Percentiles rank a stretch among this genome's conserved stretches.
These are phyloP conservation scores for Penicillium thymicola DNA, from an alignment of 2,329 filamentous ascomycete species.

Conservation along the genomic window DNA sequence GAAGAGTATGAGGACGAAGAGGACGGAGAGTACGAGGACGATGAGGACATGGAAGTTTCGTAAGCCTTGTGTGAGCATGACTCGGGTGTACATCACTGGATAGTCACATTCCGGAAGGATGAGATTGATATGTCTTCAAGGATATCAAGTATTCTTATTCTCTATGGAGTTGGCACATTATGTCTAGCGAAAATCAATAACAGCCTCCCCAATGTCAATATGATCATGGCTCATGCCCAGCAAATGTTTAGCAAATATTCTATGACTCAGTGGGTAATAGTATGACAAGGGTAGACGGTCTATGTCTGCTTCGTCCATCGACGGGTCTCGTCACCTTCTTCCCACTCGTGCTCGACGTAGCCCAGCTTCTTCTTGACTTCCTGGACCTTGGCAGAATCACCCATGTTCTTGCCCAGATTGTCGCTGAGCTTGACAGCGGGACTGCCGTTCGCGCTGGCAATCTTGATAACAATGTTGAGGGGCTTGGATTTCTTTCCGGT, in stretches of 20 bases:
- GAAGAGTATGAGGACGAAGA: not conserved
- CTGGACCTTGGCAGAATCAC: slow-evolving; percentile 72
- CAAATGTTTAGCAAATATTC: not conserved
- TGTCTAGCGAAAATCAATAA: not conserved
- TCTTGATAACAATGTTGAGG: slow-evolving; percentile 96
- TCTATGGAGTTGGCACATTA: slow-evolving; percentile 1
- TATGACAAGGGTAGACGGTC: too few species aligned
- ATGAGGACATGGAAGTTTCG: not conserved
- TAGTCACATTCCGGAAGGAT: not conserved
- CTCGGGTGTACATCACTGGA: not conserved
- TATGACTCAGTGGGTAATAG: not conserved
- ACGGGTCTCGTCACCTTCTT: slow-evolving; percentile 75
- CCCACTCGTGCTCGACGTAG: slow-evolving; percentile 82
- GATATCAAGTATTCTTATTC: slow-evolving; percentile 6
- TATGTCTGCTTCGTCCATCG: slow-evolving; percentile 62
- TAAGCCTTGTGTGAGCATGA: not conserved
- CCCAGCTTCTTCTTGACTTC: slow-evolving; percentile 82
- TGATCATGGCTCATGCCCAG: slow-evolving; percentile 1
- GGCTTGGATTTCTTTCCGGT: slow-evolving; percentile 81
- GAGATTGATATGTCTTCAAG: not conserved
- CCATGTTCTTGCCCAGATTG: slow-evolving; percentile 92
- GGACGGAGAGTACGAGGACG: not conserved
- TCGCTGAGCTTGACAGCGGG: slow-evolving; percentile 90
- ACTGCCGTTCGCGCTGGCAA: slow-evolving; percentile 76
- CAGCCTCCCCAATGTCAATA: not conserved